Conservation (phyloP, 441 rosid genomes). For the Croton laevigatus region DNA sequence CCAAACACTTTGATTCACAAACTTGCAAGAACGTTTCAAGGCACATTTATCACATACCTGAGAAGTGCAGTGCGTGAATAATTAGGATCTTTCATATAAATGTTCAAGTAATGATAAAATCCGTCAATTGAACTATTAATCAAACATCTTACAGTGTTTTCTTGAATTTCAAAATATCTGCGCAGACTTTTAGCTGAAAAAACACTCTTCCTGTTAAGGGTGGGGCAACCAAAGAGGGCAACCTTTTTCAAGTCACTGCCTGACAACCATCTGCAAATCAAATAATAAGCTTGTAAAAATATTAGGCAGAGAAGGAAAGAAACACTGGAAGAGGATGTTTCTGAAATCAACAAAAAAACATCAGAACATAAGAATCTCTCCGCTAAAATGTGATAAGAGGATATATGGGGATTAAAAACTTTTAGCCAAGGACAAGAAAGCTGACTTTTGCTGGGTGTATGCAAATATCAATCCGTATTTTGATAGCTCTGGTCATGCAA, state of each 20-base stretch:
- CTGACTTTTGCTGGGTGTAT: not conserved
- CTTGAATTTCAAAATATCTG: constrained; percentile 54
- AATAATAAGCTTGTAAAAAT: constrained; percentile 17
- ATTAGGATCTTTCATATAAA: not conserved
- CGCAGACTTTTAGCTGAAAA: constrained; percentile 72
- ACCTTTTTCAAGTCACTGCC: constrained; percentile 66
- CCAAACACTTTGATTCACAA: constrained; percentile 54
- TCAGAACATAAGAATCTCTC: not conserved
- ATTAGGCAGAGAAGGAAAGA: not conserved
- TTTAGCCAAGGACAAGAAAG: constrained; percentile 2
- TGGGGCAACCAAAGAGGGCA: constrained; percentile 72
- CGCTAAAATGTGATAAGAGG: not conserved
- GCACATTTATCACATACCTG: constrained; percentile 70
- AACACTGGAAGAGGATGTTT: not conserved
- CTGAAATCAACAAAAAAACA: not conserved
- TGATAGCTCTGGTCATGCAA: not conserved
- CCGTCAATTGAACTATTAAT: too few relatives aligned
- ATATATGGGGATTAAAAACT: not conserved
- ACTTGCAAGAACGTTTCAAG: constrained; percentile 58
- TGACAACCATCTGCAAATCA: constrained; percentile 65
- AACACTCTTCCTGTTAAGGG: constrained; percentile 40
- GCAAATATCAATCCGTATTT: not conserved
- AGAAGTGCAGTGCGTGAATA: constrained; percentile 11
- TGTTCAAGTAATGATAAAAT: not conserved
- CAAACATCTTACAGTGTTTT: constrained; percentile 55